Evolutionary conservation across 2,329 filamentous ascomycete genomes (phyloP), one percentile per base, ranked within the genome.

Genomic region (Neurospora crassa): DNA sequence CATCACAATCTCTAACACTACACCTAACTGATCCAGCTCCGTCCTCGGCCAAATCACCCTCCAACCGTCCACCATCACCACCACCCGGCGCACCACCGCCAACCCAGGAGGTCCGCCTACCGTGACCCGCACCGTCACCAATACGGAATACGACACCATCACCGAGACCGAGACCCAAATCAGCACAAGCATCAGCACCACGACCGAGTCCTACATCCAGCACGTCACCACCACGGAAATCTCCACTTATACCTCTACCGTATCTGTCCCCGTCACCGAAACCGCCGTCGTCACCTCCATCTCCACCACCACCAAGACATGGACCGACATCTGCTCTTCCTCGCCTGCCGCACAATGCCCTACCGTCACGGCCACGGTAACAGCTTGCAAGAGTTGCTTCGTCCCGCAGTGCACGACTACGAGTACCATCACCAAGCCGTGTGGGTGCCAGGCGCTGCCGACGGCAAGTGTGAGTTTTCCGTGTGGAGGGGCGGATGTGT

Each of bases 321-420:
- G 29, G 29, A 75, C 74, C 16, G 68, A 72, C 41, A 68, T 72
- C 2, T 76, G 74, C 72, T 37, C 67, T 10, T 41, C 67, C 2
- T 24, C 67, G 3, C 29, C 67, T 2, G 40, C 70, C 1, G 75
- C 73, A 5, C 70, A 68, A 67, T 77, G 76, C 73, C 76, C 76
- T 10, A 75, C 74, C 20, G 70, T 77, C 67, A 77, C 75, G 0
- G 29, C 59, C 16, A 77, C 76, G 0, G 76, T 74, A 5, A 77
- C 76, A 10, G 76, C 75, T 0, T 77, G 76, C 74, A 47, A 40
- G 8, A 68, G 70, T 37, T 77, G 76, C 73, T 69, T 77, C 18
- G 72, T 77, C 16, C 76, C 76, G 18, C 71, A 71, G 45, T 77
- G 76, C 74, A 76, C 76, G 37, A 74, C 70, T 11, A 76, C 75